Evolutionary conservation across 352 stramenopile genomes (phyloP).

Genomic region (Aphanomyces euteiches): DNA sequence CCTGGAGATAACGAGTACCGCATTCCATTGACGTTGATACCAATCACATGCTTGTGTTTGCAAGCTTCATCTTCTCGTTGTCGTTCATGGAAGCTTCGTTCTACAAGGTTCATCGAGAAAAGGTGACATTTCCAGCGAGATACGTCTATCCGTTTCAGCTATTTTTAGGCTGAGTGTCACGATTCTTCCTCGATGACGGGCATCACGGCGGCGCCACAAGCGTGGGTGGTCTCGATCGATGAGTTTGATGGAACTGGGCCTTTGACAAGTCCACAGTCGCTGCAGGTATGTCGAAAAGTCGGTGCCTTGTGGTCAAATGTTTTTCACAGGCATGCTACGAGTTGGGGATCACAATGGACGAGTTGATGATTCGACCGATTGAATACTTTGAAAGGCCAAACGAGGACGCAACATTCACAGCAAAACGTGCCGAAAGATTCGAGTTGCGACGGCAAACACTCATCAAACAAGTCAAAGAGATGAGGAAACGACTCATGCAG

Average conservation of each 20-base stretch:
- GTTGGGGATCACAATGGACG: slow-evolving; percentile 61
- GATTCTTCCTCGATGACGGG: too few species aligned
- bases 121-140: too few species aligned
- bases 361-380: slow-evolving; percentile 53
- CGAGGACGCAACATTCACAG: slow-evolving; percentile 41
- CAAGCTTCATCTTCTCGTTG: too few species aligned
- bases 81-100: too few species aligned
- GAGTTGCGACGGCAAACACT: slow-evolving; percentile 55
- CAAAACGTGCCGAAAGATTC: slow-evolving; percentile 55
- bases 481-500: slow-evolving; percentile 55
- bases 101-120: too few species aligned
- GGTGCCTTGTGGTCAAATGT: background rate
- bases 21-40: too few species aligned
- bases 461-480: slow-evolving; percentile 46
- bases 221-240: slow-evolving; percentile 42
- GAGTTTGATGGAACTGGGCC: slow-evolving; percentile 62
- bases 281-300: slow-evolving; percentile 35
- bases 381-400: slow-evolving; percentile 46
- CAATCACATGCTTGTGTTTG: too few species aligned
- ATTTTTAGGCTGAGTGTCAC: background rate
- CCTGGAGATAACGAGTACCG: too few species aligned
- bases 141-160: background rate
- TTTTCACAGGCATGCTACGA: slow-evolving; percentile 53
- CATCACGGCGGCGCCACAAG: background rate
- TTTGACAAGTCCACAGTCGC: slow-evolving; percentile 60